Percentiles rank a stretch among this genome's conserved stretches.
Evolutionary conservation across 371 early-diverging fungal genomes (phyloP).

Genomic region (Syncephalastrum sp.): DNA sequence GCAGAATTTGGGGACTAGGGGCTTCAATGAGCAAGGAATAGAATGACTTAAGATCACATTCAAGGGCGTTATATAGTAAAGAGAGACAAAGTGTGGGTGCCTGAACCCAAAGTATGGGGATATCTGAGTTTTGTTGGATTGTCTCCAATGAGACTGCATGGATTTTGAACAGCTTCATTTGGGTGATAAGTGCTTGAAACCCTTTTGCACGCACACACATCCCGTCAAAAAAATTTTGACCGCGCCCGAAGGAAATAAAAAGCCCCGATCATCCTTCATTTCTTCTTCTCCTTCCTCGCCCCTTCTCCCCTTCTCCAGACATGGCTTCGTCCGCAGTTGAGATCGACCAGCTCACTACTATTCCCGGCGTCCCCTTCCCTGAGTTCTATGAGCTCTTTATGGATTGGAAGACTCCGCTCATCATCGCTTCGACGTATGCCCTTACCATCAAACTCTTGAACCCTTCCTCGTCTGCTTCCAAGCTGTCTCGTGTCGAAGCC

Average conservation of each 20-base stretch:
- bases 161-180: no score
- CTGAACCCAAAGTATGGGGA: slow-evolving; percentile 24
- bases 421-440: slow-evolving; percentile 52
- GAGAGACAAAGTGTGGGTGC: neutral
- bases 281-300: slow-evolving; percentile 7
- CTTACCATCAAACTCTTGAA: slow-evolving; percentile 47
- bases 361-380: slow-evolving; percentile 59
- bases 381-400: slow-evolving; percentile 67
- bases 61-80: neutral
- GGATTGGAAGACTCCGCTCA: slow-evolving; percentile 76
- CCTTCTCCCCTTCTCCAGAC: slow-evolving; percentile 1
- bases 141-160: no score
- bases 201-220: neutral
- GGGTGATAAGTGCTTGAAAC: neutral
- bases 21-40: no score
- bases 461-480: slow-evolving; percentile 49
- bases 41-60: no score
- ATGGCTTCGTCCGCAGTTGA: slow-evolving; percentile 11
- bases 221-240: slow-evolving; percentile 2
- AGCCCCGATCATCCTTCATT: slow-evolving; percentile 11
- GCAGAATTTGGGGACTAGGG: no score
- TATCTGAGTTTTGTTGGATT: slow-evolving; percentile 16
- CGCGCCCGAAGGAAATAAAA: slow-evolving; percentile 7
- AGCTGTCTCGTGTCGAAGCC: slow-evolving; percentile 53
- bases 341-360: slow-evolving; percentile 32